These are phyloP conservation scores for Phytopythium oedochilum DNA, from an alignment of 352 stramenopile genomes.

Conservation along the genomic window DNA sequence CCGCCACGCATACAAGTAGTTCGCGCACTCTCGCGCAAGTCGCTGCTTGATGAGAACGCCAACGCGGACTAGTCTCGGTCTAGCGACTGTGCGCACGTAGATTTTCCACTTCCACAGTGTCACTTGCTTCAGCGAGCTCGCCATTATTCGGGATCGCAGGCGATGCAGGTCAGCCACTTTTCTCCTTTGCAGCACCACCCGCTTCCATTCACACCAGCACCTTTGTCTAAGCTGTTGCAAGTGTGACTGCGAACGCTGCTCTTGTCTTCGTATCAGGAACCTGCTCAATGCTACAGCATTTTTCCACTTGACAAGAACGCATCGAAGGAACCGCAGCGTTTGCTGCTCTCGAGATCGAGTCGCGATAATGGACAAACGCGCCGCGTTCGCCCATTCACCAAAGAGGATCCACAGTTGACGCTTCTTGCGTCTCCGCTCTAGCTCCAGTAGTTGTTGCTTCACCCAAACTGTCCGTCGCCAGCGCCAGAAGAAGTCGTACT, in stretches of 20 bases:
- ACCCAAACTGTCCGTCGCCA: slow-evolving; percentile 53
- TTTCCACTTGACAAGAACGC: slow-evolving; percentile 35
- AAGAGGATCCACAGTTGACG: slow-evolving; percentile 28
- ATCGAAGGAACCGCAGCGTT: slow-evolving; percentile 16
- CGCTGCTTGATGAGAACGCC: slow-evolving; percentile 5
- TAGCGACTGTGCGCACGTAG: slow-evolving; percentile 27
- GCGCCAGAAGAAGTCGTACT: slow-evolving; percentile 61
- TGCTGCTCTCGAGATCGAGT: slow-evolving; percentile 24
- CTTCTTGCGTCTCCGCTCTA: slow-evolving; percentile 17
- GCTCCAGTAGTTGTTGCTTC: slow-evolving; percentile 31
- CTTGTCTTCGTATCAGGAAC: slow-evolving; percentile 7
- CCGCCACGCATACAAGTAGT: slow-evolving; percentile 23
- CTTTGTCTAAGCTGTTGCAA: not conserved
- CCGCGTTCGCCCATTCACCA: slow-evolving; percentile 49
- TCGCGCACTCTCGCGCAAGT: slow-evolving; percentile 1
- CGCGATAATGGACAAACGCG: slow-evolving; percentile 48
- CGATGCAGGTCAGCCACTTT: slow-evolving; percentile 14
- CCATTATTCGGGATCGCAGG: slow-evolving; percentile 15
- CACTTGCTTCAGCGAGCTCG: slow-evolving; percentile 14
- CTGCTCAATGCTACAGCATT: slow-evolving; percentile 12
- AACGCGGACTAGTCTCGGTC: slow-evolving; percentile 18
- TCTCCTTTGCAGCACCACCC: slow-evolving; percentile 14
- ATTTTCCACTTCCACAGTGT: slow-evolving; percentile 51
- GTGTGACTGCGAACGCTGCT: not conserved
- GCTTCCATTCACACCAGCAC: slow-evolving; percentile 24